Conservation (phyloP, 2,329 filamentous ascomycete species). For the Sporothrix curviconia region DNA sequence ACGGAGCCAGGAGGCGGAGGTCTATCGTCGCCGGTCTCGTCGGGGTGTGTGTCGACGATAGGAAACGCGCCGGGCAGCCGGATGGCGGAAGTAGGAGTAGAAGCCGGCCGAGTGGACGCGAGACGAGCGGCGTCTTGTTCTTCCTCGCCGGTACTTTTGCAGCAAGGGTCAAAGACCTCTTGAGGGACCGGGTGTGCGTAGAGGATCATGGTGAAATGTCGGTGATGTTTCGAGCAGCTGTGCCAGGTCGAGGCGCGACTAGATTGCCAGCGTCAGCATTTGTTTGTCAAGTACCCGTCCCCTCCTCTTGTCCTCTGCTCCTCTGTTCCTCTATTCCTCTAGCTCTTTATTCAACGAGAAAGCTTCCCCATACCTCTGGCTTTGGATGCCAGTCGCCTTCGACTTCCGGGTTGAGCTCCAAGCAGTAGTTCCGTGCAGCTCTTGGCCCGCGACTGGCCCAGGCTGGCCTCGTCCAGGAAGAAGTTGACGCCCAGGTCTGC, state of each 20-base stretch:
- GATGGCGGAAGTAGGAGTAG: slow-evolving; percentile 82
- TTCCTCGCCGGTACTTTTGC: slow-evolving; percentile 42
- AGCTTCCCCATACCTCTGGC: slow-evolving; percentile 33
- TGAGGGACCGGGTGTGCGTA: slow-evolving; percentile 45
- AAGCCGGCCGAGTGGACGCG: slow-evolving; percentile 87
- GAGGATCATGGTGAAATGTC: slow-evolving; percentile 48
- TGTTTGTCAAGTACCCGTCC: background rate
- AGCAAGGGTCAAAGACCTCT: slow-evolving; percentile 39
- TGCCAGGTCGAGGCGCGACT: slow-evolving; percentile 16
- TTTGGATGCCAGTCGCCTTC: slow-evolving; percentile 63
- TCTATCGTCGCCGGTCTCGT: slow-evolving; percentile 78
- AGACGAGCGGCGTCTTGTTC: slow-evolving; percentile 66
- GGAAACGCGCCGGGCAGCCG: slow-evolving; percentile 73
- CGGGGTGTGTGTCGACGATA: slow-evolving; percentile 92
- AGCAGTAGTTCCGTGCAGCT: slow-evolving; percentile 68
- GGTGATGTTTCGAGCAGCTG: slow-evolving; percentile 34
- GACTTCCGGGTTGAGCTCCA: slow-evolving; percentile 91
- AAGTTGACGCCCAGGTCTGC: slow-evolving; percentile 92
- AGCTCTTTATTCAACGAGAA: no score
- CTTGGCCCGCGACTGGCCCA: slow-evolving; percentile 73
- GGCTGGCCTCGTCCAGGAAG: slow-evolving; percentile 74
- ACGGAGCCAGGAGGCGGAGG: slow-evolving; percentile 75
- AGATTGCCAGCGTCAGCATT: background rate
- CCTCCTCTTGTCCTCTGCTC: background rate
- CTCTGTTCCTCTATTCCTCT: no score